Percentiles rank a stretch among this genome's conserved stretches.
Conservation (phyloP, 345 rosid species). For the Melaleuca alternifolia region DNA sequence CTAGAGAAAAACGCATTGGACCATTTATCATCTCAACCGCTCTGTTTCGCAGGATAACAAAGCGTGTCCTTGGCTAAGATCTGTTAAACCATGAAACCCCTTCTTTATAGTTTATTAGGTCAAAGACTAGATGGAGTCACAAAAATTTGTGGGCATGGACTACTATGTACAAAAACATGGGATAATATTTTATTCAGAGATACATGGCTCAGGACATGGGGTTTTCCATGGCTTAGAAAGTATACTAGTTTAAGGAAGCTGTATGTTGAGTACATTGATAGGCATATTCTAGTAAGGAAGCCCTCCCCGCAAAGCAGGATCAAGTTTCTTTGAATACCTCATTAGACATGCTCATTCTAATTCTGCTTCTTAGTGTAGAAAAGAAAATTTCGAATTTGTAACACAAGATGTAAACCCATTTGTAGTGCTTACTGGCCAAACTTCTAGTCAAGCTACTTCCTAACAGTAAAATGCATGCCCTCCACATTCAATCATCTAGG, state of each 20-base stretch:
- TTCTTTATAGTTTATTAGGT: background rate
- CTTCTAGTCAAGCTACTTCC: background rate
- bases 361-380: background rate
- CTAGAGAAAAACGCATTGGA: background rate
- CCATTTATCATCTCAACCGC: background rate
- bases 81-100: background rate
- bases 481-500: background rate
- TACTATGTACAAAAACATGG: background rate
- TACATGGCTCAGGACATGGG: background rate
- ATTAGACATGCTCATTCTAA: background rate
- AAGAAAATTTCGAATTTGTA: background rate
- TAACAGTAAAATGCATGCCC: background rate
- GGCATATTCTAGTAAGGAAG: background rate
- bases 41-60: background rate
- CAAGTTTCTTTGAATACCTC: background rate
- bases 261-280: background rate
- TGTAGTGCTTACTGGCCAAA: background rate
- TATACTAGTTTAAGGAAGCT: background rate
- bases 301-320: background rate
- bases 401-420: background rate
- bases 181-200: background rate
- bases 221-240: background rate
- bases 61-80: background rate
- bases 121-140: background rate
- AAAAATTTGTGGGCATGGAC: background rate